Evolutionary conservation across 306 rosid genomes (phyloP).

Genomic region (Prunus mira): DNA sequence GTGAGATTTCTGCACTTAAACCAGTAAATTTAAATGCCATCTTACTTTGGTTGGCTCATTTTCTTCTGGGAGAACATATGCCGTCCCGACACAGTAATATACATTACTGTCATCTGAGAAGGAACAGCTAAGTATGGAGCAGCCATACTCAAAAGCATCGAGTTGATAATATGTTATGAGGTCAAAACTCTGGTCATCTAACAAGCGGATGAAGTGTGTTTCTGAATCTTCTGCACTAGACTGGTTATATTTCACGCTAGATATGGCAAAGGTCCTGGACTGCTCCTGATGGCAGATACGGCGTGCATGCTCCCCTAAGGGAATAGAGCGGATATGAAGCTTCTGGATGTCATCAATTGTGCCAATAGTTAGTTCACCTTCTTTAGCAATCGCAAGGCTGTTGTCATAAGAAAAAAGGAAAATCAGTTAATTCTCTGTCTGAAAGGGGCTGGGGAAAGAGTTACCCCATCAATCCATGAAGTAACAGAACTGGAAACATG

Average conservation of each 20-base stretch:
- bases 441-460: background rate
- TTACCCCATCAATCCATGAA: background rate
- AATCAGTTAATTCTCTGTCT: background rate
- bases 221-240: slow-evolving; percentile 82
- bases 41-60: slow-evolving; percentile 88
- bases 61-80: slow-evolving; percentile 92
- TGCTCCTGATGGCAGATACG: slow-evolving; percentile 99
- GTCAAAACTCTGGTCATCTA: slow-evolving; percentile 97
- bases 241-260: slow-evolving; percentile 74
- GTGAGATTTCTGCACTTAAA: background rate
- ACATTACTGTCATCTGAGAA: slow-evolving; percentile 91
- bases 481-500: background rate
- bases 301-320: slow-evolving; percentile 89
- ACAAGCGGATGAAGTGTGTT: slow-evolving; percentile 76
- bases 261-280: slow-evolving; percentile 85
- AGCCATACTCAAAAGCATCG: slow-evolving; percentile 80
- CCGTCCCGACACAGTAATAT: slow-evolving; percentile 96
- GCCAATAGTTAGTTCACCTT: slow-evolving; percentile 97
- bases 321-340: slow-evolving; percentile 96
- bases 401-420: background rate
- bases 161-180: slow-evolving; percentile 77
- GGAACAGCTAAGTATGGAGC: slow-evolving; percentile 96
- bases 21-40: background rate
- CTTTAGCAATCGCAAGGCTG: slow-evolving; percentile 98
- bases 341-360: slow-evolving; percentile 98